Base-by-base conservation (phyloP, 2,329 filamentous ascomycete species). In the Claviceps humidiphila region DNA sequence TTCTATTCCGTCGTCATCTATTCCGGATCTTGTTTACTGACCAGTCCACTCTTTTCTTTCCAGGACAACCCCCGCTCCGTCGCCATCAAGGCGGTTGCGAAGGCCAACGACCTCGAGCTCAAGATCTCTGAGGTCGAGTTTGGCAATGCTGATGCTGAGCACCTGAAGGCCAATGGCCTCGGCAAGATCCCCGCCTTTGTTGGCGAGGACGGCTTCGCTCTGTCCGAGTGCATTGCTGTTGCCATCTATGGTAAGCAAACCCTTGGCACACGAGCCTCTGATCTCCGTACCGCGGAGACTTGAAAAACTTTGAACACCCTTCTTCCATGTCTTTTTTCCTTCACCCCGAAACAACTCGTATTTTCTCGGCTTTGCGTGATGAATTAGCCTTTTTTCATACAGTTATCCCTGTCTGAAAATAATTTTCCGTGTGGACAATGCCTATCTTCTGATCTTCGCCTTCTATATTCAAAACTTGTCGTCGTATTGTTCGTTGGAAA, bases 341-440 rank as follows among this genome's bases (percentile, higher is more conserved):
- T 44, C 8, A 24, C 20, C 40, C 16, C 3, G n/a, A 43, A 43
- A 20, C 40, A 40, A 50, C 24, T 14, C 16, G 16, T 37, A 24
- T 14, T 9, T 44, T 34, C 26, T 51, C 34, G 45, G 49, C 40
- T 53, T 50, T 46, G 47, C 34, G 26, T 82, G 78, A 89, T 87
- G 88, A 91, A 80, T 61, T 73, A 77, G 84, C 85, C 74, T 74
- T 77, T 75, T 76, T 78, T 76, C 74, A 80, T 78, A 84, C 85
- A 93, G 89, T 95, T 95, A 95, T 95, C 89, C 91, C 91, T 96
- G 88, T 87, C 91, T 93, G 87, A 96, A 51, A 94, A 68, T 74
- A 22, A 4, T 48, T 51, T 74, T 63, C 74, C 74, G 71, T 96
- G 90, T 95, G 89, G 90, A 95, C 80, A 81, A 77, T 72, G 85